These are phyloP conservation scores for Amylostereum areolatum DNA, from an alignment of 1,284 basidiomycete genomes.

Conservation along the genomic window DNA sequence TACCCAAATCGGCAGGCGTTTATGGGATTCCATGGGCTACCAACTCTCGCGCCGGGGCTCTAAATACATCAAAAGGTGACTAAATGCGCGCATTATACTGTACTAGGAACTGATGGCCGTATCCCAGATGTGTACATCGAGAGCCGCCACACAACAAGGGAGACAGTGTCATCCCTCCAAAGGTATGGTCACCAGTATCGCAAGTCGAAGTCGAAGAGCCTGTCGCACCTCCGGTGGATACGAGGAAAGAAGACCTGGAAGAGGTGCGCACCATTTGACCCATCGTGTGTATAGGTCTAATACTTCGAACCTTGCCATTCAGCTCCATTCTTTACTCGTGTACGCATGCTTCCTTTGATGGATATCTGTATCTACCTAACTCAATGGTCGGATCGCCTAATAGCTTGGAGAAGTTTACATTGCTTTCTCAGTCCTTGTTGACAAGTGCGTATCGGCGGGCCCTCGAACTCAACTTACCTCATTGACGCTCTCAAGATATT, in stretches of 20 bases:
- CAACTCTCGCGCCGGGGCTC: slow-evolving; percentile 48
- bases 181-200: slow-evolving; percentile 19
- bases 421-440: slow-evolving; percentile 56
- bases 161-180: slow-evolving; percentile 36
- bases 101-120: background rate
- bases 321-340: slow-evolving; percentile 56
- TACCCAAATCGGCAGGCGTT: slow-evolving; percentile 43
- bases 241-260: slow-evolving; percentile 36
- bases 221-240: slow-evolving; percentile 14
- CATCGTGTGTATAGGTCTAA: background rate
- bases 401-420: slow-evolving; percentile 62
- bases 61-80: slow-evolving; percentile 36
- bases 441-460: slow-evolving; percentile 32
- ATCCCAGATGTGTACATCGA: slow-evolving; percentile 38
- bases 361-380: background rate
- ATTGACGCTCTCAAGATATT: slow-evolving; percentile 28
- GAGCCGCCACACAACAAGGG: slow-evolving; percentile 28
- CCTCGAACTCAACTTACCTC: slow-evolving; percentile 1
- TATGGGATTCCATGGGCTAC: slow-evolving; percentile 52
- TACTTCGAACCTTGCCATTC: background rate
- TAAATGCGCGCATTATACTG: slow-evolving; percentile 6
- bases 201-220: slow-evolving; percentile 8
- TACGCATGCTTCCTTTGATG: slow-evolving; percentile 22
- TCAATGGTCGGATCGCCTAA: background rate
- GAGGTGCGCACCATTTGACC: slow-evolving; percentile 27